Evolutionary conservation across 805 yeast genomes (phyloP), one percentile per base, ranked within the genome.

Genomic region (Spathaspora passalidarum): DNA sequence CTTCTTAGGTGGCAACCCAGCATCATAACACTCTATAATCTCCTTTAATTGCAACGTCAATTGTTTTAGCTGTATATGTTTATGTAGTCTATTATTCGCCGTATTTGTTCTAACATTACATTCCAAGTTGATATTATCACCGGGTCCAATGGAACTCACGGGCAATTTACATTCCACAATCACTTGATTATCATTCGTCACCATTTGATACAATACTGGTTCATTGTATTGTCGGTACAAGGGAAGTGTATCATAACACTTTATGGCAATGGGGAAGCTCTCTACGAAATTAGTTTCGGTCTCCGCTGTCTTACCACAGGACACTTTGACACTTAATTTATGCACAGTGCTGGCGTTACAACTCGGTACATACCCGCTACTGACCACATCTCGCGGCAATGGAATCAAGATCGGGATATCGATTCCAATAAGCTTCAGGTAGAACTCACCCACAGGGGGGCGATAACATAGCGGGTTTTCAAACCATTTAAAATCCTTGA

Each of bases 341-440:
- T 82, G 82, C 4, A 64, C 60, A 0, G 82, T 76, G 22, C 67
- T 65, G 1, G 81, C 81, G 45, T 61, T 64, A 75, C 80, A 77
- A 14, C 61, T 57, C 4, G 67, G 60, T 38, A 73, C 75, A 45
- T 65, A 73, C 5, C 82, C 79, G 22, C 85, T 80, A 22, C 82
- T 73, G 9, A 72, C 65, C 3, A 81, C 68, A 43, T 79, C 79
- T 40, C 73, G 74, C 1, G 80, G 81, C 16, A 83, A 60, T 0
- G 80, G 82, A 13, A 83, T 72, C 3, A 82, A 63, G 34, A 83
- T 61, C 0, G 88, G 88, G 1, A 82, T 57, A 54, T 82, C 87
- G 32, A 82, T 55, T 0, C 82, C 86, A 3, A 82, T 52, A 17
- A 78, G 54, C 19, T 71, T 68, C 44, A 70, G 68, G 37, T 62